These are phyloP conservation scores for Nyctanthes arbortristis DNA, from an alignment of 257 asterid species.

Conservation along the genomic window DNA sequence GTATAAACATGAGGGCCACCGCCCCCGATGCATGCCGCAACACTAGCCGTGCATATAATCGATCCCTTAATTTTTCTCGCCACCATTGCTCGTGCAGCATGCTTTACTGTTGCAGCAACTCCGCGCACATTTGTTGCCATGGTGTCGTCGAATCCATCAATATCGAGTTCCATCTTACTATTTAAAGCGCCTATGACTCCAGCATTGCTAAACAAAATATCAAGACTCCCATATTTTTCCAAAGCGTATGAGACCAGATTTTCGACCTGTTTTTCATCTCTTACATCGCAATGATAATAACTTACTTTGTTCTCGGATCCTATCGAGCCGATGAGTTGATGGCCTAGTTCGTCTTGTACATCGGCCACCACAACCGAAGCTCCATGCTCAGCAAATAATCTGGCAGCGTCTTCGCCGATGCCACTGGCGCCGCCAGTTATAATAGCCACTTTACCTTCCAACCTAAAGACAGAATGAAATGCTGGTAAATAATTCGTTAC, in stretches of 20 bases:
- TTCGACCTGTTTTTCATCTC: constrained; percentile 57
- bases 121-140: constrained; percentile 56
- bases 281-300: constrained; percentile 59
- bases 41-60: constrained; percentile 63
- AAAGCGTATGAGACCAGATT: constrained; percentile 43
- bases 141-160: constrained; percentile 36
- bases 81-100: constrained; percentile 66
- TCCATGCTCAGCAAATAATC: constrained; percentile 55
- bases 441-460: constrained; percentile 70
- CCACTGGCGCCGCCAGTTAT: constrained; percentile 85
- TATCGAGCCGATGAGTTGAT: constrained; percentile 30
- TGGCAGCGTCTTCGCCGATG: constrained; percentile 57
- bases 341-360: constrained; percentile 55
- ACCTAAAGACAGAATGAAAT: constrained; percentile 17
- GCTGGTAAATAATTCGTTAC: neutral
- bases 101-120: constrained; percentile 60
- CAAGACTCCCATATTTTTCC: constrained; percentile 38
- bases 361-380: constrained; percentile 59
- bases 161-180: constrained; percentile 50
- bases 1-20: constrained; percentile 56
- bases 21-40: constrained; percentile 54
- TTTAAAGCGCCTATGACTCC: constrained; percentile 43
- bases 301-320: constrained; percentile 34
- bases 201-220: constrained; percentile 67
- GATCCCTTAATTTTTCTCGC: constrained; percentile 46